Evolutionary conservation across 78 protist genomes (phyloP).

Genomic region (Goniomonas avonlea): DNA sequence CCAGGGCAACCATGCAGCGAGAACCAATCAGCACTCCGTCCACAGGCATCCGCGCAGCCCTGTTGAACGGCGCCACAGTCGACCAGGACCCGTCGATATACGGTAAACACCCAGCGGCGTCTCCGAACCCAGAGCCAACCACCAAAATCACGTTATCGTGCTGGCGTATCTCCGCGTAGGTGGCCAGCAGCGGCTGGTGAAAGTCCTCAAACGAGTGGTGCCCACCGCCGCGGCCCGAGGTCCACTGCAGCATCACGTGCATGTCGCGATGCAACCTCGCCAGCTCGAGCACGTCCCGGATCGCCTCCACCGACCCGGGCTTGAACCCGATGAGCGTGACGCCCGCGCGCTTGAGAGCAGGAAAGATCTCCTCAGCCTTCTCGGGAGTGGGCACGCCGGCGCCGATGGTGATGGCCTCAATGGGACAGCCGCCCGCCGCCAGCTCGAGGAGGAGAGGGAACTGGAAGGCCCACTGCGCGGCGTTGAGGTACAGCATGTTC

Average conservation of each 20-base stretch:
- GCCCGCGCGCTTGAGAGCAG: slow-evolving; percentile 17
- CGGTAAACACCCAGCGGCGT: slow-evolving; percentile 26
- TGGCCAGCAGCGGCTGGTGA: slow-evolving; percentile 49
- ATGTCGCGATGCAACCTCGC: slow-evolving; percentile 32
- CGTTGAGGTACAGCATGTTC: slow-evolving; percentile 57
- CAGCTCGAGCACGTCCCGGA: slow-evolving; percentile 37
- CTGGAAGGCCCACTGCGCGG: slow-evolving; percentile 52
- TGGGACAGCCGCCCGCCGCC: slow-evolving; percentile 37
- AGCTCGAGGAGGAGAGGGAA: slow-evolving; percentile 36
- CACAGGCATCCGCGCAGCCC: slow-evolving; percentile 54
- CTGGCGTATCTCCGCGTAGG: slow-evolving; percentile 46
- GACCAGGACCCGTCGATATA: too few relatives aligned
- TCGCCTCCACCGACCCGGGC: slow-evolving; percentile 44
- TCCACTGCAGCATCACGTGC: slow-evolving; percentile 55
- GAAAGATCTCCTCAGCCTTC: slow-evolving; percentile 41
- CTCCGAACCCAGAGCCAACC: slow-evolving; percentile 48
- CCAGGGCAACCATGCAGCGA: slow-evolving; percentile 47
- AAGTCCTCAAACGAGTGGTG: slow-evolving; percentile 64
- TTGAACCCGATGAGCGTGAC: slow-evolving; percentile 47
- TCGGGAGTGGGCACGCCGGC: slow-evolving; percentile 63
- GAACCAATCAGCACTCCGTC: slow-evolving; percentile 56
- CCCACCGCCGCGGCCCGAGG: slow-evolving; percentile 66
- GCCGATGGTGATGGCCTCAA: slow-evolving; percentile 50
- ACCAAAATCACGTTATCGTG: slow-evolving; percentile 43
- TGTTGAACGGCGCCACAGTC: too few relatives aligned